Evolutionary conservation across 495 filamentous ascomycete species (phyloP), one percentile per base, ranked within the genome.

Genomic region (Penicillium daleae): DNA sequence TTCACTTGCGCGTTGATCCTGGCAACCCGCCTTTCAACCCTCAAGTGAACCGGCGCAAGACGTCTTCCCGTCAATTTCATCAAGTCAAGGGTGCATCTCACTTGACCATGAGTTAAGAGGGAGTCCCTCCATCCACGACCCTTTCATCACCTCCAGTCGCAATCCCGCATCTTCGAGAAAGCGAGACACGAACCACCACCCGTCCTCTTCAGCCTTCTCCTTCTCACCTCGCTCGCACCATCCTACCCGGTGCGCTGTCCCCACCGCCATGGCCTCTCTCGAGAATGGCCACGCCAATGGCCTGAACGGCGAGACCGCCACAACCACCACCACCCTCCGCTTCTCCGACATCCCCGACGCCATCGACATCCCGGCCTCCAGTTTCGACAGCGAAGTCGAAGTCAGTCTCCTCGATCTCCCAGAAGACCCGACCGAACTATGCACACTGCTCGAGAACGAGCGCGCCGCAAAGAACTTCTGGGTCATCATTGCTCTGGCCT

Each of bases 401-500:
- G 91, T 99, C 64, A 90, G 93, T 73, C 86, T 97, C 29, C 88
- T 93, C 70, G 90, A 90, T 46, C 89, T 97, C 39, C 87, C 92
- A 40, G 96, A 98, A 68, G 95, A 99, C 67, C 94, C 94, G 2
- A 97, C 92, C 37, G 95, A 99, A 76, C 83, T 99, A 10, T 98
- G 95, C 77, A 92, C 90, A 2, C 81, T 98, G 40, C 84, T 99
- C 56, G 95, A 98, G 74, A 95, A 93, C 62, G 95, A 98, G 72
- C 86, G 87, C 60, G 92, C 92, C 3, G 89, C 89, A 21, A 89
- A 92, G 63, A 89, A 87, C 32, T 94, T 92, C 70, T 99, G 95
- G 95, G 92, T 98, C 82, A 92, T 91, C 15, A 92, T 97, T 63
- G 91, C 95, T 32, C 84, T 97, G 35, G 96, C 94, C n/a, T 98